Conservation (phyloP, 2,329 filamentous ascomycete genomes). For the Aureobasidium leucospermi region DNA sequence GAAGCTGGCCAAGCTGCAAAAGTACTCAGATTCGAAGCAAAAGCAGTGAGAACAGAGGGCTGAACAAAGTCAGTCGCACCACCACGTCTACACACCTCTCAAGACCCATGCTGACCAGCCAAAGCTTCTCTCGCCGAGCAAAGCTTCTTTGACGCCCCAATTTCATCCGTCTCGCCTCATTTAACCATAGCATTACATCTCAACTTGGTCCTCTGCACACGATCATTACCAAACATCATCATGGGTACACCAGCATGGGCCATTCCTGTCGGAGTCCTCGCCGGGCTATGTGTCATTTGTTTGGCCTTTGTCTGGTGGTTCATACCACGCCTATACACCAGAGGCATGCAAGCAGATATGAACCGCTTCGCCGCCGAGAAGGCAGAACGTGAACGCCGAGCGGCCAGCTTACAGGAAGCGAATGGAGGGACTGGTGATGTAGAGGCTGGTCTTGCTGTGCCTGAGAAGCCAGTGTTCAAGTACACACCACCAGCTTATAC, state of each 20-base stretch:
- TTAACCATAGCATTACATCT: background rate
- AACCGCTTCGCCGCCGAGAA: conserved; percentile 16
- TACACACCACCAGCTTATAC: conserved; percentile 14
- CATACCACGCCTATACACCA: conserved; percentile 22
- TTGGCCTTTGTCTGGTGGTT: conserved; percentile 24
- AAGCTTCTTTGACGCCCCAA: background rate
- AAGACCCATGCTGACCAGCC: background rate
- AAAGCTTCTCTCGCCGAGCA: background rate
- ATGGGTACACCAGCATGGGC: conserved; percentile 20
- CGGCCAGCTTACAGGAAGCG: background rate
- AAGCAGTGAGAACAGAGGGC: no score
- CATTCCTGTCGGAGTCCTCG: conserved; percentile 24
- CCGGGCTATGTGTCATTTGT: conserved; percentile 18
- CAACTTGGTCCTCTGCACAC: background rate
- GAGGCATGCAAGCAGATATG: conserved; percentile 20
- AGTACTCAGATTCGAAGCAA: background rate
- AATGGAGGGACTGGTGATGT: background rate
- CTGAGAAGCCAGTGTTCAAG: conserved; percentile 2
- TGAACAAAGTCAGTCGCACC: background rate
- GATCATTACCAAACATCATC: background rate
- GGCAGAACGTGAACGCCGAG: background rate
- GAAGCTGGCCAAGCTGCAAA: background rate
- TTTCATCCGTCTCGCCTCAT: background rate
- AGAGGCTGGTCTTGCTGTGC: background rate
- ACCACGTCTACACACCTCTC: background rate